Conservation (phyloP, 108 stramenopile genomes). For the Stephanodiscus triporus region DNA sequence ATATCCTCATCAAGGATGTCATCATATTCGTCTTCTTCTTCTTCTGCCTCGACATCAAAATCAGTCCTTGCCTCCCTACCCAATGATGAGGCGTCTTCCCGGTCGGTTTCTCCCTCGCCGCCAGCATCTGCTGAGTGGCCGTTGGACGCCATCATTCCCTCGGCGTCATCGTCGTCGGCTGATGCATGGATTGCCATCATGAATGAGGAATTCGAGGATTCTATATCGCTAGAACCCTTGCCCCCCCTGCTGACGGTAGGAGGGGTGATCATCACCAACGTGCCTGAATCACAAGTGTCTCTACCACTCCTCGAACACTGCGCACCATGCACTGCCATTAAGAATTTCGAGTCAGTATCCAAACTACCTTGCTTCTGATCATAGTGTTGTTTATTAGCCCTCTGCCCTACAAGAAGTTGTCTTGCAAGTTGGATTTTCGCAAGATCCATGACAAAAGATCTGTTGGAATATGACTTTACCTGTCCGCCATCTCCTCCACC, state of each 20-base stretch:
- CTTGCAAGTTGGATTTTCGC: not conserved
- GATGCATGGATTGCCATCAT: conserved; percentile 48
- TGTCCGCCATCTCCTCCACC: not conserved
- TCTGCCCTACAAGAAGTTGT: not conserved
- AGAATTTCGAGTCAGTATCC: conserved; percentile 38
- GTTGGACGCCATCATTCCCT: not conserved
- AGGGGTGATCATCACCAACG: conserved; percentile 20
- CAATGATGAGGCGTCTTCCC: not conserved
- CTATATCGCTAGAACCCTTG: conserved; percentile 1
- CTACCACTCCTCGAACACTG: conserved; percentile 1
- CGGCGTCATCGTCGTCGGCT: conserved; percentile 11
- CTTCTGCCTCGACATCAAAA: conserved; percentile 13
- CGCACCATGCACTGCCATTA: conserved; percentile 35
- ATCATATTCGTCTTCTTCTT: conserved; percentile 26
- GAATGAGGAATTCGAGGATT: conserved; percentile 22
- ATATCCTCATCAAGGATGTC: conserved; percentile 36
- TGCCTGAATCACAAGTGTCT: conserved; percentile 22
- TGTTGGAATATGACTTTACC: conserved; percentile 4
- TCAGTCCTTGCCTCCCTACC: not conserved
- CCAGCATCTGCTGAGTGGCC: not conserved
- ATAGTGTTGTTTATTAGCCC: not conserved
- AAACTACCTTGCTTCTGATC: not conserved
- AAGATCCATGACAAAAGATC: conserved; percentile 7
- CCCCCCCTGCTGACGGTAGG: not conserved
- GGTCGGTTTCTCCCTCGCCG: conserved; percentile 17